Percentiles rank a stretch among this genome's conserved stretches.
These are phyloP conservation scores for Xylariales sp. DNA, from an alignment of 2,329 filamentous ascomycete genomes.

Conservation along the genomic window DNA sequence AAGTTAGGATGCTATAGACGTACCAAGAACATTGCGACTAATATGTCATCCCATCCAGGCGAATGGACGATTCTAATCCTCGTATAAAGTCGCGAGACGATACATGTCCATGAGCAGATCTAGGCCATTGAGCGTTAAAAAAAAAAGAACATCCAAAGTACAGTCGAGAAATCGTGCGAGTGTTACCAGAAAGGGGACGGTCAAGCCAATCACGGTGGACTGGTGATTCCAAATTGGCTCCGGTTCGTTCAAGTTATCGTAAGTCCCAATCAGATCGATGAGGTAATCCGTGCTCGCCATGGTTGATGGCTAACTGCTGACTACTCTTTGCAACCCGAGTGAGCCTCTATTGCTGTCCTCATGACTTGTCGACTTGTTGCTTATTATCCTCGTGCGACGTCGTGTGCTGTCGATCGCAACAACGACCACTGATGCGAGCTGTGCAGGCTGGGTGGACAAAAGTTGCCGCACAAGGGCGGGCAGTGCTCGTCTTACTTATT, in stretches of 20 bases:
- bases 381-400: too few relatives aligned
- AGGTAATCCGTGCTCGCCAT: constrained; percentile 8
- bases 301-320: too few relatives aligned
- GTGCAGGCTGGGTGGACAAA: too few relatives aligned
- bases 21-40: constrained; percentile 4
- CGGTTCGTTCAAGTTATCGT: constrained; percentile 16
- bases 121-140: background rate
- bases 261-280: constrained; percentile 9
- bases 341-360: too few relatives aligned
- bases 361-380: too few relatives aligned
- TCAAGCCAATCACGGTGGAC: constrained; percentile 2
- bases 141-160: background rate
- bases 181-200: constrained; percentile 3
- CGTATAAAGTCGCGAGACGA: constrained; percentile 5
- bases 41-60: constrained; percentile 6
- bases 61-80: constrained; percentile 4
- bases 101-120: constrained; percentile 2
- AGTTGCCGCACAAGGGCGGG: too few relatives aligned
- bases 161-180: background rate
- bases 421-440: too few relatives aligned
- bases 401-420: too few relatives aligned
- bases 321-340: too few relatives aligned
- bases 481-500: too few relatives aligned
- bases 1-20: background rate
- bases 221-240: constrained; percentile 14